These are phyloP conservation scores for Allodekkera sacchari DNA, from an alignment of 805 yeast genomes.

Conservation along the genomic window DNA sequence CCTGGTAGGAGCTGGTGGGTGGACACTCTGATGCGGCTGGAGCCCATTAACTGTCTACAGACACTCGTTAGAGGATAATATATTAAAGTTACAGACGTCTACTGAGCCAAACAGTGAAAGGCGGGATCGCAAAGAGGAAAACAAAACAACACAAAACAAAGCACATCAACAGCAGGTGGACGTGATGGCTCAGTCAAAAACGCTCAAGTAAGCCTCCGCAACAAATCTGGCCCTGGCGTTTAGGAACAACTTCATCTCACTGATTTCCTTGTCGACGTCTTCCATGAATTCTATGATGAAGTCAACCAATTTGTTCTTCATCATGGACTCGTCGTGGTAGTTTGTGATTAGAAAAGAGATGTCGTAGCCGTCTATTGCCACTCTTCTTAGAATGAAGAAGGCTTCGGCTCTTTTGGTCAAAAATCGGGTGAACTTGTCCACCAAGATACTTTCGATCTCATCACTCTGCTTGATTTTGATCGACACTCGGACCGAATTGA, in stretches of 20 bases:
- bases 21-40: too few species aligned
- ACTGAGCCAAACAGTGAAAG: too few species aligned
- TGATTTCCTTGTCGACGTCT: conserved; percentile 96
- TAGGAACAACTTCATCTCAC: conserved; percentile 94
- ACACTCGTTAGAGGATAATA: too few species aligned
- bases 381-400: conserved; percentile 84
- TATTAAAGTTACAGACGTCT: too few species aligned
- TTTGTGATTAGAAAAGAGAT: conserved; percentile 90
- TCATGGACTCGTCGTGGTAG: conserved; percentile 91
- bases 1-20: too few species aligned
- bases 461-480: conserved; percentile 95
- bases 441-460: conserved; percentile 90
- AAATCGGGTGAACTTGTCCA: conserved; percentile 89
- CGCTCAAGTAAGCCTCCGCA: conserved; percentile 91
- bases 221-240: conserved; percentile 97
- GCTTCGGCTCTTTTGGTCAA: conserved; percentile 93
- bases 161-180: neutral
- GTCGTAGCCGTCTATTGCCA: conserved; percentile 85
- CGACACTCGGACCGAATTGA: conserved; percentile 85
- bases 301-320: conserved; percentile 90
- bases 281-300: conserved; percentile 98
- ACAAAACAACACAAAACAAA: too few species aligned
- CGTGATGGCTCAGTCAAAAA: conserved; percentile 52
- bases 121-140: too few species aligned
- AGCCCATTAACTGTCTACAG: too few species aligned